These are phyloP conservation scores for Pseudisothecium myosuroides DNA, from an alignment of 225 moss, liverwort and hornwort genomes.

Conservation along the genomic window DNA sequence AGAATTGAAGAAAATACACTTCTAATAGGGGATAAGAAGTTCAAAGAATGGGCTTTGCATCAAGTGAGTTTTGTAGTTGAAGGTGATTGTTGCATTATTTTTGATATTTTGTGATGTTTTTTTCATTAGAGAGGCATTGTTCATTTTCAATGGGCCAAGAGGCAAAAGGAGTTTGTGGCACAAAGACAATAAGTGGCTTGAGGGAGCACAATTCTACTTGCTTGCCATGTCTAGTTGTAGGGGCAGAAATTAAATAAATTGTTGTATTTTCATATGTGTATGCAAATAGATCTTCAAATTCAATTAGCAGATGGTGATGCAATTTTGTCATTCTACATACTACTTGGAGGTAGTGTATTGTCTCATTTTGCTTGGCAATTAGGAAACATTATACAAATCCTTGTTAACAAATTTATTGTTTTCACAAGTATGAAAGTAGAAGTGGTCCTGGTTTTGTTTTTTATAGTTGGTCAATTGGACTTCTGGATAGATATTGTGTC, in stretches of 20 bases:
- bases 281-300: background rate
- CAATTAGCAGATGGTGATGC: background rate
- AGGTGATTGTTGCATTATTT: too few relatives aligned
- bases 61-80: too few relatives aligned
- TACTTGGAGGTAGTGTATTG: background rate
- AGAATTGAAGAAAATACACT: too few relatives aligned
- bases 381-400: background rate
- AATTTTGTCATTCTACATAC: background rate
- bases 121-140: too few relatives aligned
- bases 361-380: background rate
- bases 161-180: too few relatives aligned
- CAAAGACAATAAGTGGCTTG: too few relatives aligned
- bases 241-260: rapidly evolving
- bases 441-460: background rate
- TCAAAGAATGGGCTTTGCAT: too few relatives aligned
- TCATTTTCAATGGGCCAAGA: too few relatives aligned
- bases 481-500: rapidly evolving
- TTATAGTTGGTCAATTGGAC: background rate
- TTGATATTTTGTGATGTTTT: too few relatives aligned
- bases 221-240: background rate
- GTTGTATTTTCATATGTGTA: too few relatives aligned
- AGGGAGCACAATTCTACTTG: too few relatives aligned
- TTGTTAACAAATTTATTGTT: background rate
- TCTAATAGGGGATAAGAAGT: too few relatives aligned
- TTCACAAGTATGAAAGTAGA: background rate